A percentile compares a stretch with the other conserved stretches of the same genome.
These are phyloP conservation scores for Calvatia gigantea DNA, from an alignment of 768 basidiomycete species.

Conservation along the genomic window DNA sequence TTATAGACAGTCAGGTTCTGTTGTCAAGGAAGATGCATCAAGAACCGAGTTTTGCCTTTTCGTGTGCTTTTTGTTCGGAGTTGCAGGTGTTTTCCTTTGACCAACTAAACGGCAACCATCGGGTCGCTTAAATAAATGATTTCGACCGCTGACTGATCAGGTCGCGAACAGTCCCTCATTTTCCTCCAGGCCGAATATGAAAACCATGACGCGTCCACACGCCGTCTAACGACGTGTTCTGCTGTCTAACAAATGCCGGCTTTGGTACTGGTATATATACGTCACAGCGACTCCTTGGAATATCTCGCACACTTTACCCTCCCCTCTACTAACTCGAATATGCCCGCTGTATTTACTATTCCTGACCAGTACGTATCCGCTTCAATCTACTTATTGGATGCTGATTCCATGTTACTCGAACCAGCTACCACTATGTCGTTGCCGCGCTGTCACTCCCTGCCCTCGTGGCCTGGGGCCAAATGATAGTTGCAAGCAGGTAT, in stretches of 20 bases:
- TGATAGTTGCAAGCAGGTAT: slow-evolving; percentile 26
- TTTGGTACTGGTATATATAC: neutral
- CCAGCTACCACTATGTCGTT: slow-evolving; percentile 54
- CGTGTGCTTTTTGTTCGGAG: too few species aligned
- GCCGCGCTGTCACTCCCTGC: slow-evolving; percentile 50
- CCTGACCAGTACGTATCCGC: slow-evolving; percentile 1
- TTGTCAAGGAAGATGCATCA: too few species aligned
- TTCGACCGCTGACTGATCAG: neutral
- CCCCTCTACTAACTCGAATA: neutral
- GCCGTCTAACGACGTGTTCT: neutral
- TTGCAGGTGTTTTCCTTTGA: too few species aligned
- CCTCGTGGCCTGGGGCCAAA: slow-evolving; percentile 41
- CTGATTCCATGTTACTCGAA: neutral
- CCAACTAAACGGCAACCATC: too few species aligned
- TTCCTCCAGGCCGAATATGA: neutral
- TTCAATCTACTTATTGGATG: neutral
- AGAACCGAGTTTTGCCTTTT: too few species aligned
- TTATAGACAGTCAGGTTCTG: too few species aligned
- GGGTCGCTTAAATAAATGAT: neutral
- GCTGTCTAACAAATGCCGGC: neutral
- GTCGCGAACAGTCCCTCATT: neutral
- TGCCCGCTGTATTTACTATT: slow-evolving; percentile 2
- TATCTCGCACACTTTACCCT: neutral
- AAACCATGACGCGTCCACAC: neutral
- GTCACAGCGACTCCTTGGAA: neutral